phyloP scores from a whole-genome alignment of 2,329 filamentous ascomycete genomes.

The Aspergillus melleus region DNA sequence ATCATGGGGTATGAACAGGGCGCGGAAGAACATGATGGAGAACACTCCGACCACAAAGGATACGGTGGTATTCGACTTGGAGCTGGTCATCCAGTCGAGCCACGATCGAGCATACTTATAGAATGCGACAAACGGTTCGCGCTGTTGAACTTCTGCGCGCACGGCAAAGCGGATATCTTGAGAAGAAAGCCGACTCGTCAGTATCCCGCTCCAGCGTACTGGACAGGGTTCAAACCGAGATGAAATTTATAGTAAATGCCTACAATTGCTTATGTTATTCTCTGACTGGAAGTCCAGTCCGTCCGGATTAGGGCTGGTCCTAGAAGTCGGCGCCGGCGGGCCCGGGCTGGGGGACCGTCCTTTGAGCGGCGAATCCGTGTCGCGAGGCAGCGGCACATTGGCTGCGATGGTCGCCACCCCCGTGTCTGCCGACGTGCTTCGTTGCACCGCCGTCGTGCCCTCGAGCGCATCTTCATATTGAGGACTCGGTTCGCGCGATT shows the following conservation, averaged over 20 bases:
- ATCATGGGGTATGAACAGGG: slow-evolving; percentile 67
- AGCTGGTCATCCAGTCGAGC: slow-evolving; percentile 63
- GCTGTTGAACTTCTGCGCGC: slow-evolving; percentile 83
- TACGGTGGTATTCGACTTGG: slow-evolving; percentile 66
- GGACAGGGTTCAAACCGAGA: slow-evolving; percentile 26
- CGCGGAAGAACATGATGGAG: slow-evolving; percentile 64
- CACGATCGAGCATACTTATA: slow-evolving; percentile 64
- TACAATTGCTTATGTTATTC: slow-evolving; percentile 53
- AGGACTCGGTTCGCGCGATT: slow-evolving; percentile 60
- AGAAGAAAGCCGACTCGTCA: slow-evolving; percentile 29
- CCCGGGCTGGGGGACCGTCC: slow-evolving; percentile 57
- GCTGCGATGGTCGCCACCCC: slow-evolving; percentile 32
- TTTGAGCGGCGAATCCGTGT: slow-evolving; percentile 58
- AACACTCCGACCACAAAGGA: slow-evolving; percentile 64
- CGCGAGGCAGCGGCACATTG: slow-evolving; percentile 58
- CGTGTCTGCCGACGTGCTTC: slow-evolving; percentile 23
- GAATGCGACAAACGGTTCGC: slow-evolving; percentile 76
- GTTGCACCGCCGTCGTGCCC: slow-evolving; percentile 33
- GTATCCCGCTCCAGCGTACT: slow-evolving; percentile 32
- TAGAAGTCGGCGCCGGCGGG: slow-evolving; percentile 21
- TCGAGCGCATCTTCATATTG: slow-evolving; percentile 60
- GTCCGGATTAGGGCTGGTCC: slow-evolving; percentile 33
- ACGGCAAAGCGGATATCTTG: slow-evolving; percentile 85
- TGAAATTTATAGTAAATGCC: slow-evolving; percentile 22
- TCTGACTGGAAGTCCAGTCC: slow-evolving; percentile 37